Base-by-base conservation (phyloP, 805 yeast species). In the Yamadazyma takamatsuzukensis region DNA sequence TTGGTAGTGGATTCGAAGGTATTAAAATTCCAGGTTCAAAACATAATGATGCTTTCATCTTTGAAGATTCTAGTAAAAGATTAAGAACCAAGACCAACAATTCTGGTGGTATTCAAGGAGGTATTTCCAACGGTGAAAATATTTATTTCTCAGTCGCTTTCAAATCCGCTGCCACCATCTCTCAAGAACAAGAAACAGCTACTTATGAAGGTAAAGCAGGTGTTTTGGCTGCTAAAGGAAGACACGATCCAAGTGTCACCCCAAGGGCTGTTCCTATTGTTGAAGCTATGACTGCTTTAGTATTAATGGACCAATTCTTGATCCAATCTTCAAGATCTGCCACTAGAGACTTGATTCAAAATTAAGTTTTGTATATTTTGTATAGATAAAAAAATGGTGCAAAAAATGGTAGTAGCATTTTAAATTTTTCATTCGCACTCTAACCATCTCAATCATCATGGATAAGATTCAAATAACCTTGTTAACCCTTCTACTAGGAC, bases 231-330 rank as follows among this genome's bases (percentile, higher is more conserved):
- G 96, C 98, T 21, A 81, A 90, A 59, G 98, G 98, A 36, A 84
- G 98, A 73, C 98, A 93, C 54, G 98, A 93, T 58, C 98, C 98
- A 21, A 86, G 89, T 52, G 98, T 93, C 34, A 95, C 95, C 14
- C 98, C 98, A 45, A 80, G 98, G 61, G 98, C 98, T 24, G 87
- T 93, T 40, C 97, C 98, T 32, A 93, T 93, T 52, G 97, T 93
- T 18, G 98, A 93, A 68, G 86, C 97, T 25, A 90, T 93, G 97
- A 77, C 97, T 30, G 93, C 97, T n/a, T 70, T 93, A 45, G 96
- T 87, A 2, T 62, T 90, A 43, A 90, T 90, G 26, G 98, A 93
- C 59, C 79, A 85, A 35, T 64, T 83, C 36, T 63, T 93, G 64
- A 73, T 89, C 29, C 98, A 90, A 65, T 82, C 84, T 59, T 70